Percentiles rank a stretch among this genome's conserved stretches.
phyloP scores from a whole-genome alignment of 1,139 yeast genomes.

The Geotrichum siamense region DNA sequence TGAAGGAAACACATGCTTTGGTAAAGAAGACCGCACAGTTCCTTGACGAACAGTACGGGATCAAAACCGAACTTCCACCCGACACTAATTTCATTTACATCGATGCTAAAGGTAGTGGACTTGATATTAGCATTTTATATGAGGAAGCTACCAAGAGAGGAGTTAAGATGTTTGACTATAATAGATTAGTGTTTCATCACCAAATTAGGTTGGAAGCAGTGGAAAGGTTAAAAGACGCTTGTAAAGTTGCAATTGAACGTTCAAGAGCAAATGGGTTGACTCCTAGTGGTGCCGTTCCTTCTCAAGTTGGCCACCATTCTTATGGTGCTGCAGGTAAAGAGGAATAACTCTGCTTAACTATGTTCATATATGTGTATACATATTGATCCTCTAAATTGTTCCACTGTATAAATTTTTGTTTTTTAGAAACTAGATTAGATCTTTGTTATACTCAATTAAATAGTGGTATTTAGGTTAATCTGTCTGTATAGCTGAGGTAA shows the following conservation, averaged over 20 bases:
- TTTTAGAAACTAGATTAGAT: too few species aligned
- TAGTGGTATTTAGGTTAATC: too few species aligned
- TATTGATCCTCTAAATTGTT: too few species aligned
- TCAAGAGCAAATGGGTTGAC: conserved; percentile 26
- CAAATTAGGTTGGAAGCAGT: conserved; percentile 63
- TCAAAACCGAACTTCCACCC: conserved; percentile 63
- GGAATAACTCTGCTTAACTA: too few species aligned
- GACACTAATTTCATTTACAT: conserved; percentile 83
- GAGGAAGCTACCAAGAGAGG: conserved; percentile 54
- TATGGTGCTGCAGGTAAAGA: conserved; percentile 7
- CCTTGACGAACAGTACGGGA: conserved; percentile 43
- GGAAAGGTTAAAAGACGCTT: conserved; percentile 54
- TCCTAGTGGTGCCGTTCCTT: conserved; percentile 1
- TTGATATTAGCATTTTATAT: conserved; percentile 52
- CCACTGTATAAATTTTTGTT: too few species aligned
- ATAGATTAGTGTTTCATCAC: conserved; percentile 76
- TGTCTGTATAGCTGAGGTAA: too few species aligned
- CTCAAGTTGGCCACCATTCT: conserved; percentile 5
- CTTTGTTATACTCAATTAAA: too few species aligned
- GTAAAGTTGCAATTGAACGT: conserved; percentile 50
- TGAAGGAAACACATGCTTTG: conserved; percentile 55
- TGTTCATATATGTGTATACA: too few species aligned
- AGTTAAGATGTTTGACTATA: conserved; percentile 56
- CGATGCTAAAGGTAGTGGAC: conserved; percentile 52
- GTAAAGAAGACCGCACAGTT: conserved; percentile 62